A percentile compares a stretch with the other conserved stretches of the same genome.
Conservation (phyloP, 1,284 basidiomycete genomes). For the Pseudozyma sp. region DNA sequence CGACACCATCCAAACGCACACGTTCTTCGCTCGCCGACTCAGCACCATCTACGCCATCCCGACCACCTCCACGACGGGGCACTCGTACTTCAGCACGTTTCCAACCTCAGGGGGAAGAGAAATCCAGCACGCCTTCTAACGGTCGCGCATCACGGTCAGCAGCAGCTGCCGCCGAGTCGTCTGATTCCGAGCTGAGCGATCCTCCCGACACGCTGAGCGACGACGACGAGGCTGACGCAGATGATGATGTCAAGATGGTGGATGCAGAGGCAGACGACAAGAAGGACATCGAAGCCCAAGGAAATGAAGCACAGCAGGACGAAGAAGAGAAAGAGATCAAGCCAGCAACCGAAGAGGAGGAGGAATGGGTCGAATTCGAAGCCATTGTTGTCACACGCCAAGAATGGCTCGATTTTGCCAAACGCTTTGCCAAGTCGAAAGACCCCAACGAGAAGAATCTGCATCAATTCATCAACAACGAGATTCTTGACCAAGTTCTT, state of each 20-base stretch:
- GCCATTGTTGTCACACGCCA: constrained; percentile 78
- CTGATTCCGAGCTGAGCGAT: constrained; percentile 63
- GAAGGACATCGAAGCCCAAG: constrained; percentile 42
- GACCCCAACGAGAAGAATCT: constrained; percentile 83
- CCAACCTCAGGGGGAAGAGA: constrained; percentile 28
- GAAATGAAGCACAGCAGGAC: constrained; percentile 20
- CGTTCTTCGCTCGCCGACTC: constrained; percentile 33
- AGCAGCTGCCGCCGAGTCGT: constrained; percentile 21
- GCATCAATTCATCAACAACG: constrained; percentile 76
- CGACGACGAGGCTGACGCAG: constrained; percentile 6
- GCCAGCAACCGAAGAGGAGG: constrained; percentile 55
- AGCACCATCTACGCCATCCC: constrained; percentile 32
- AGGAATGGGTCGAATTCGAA: constrained; percentile 68
- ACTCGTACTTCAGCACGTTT: constrained; percentile 47
- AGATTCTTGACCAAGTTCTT: constrained; percentile 77
- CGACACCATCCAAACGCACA: constrained; percentile 40
- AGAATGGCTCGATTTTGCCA: constrained; percentile 77
- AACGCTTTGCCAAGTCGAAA: constrained; percentile 79
- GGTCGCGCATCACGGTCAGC: constrained; percentile 17
- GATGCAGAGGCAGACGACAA: constrained; percentile 50
- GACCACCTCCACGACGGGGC: constrained; percentile 35
- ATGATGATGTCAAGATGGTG: constrained; percentile 23
- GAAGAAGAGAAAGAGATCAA: constrained; percentile 62
- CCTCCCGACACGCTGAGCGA: constrained; percentile 49
- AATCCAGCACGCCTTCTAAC: constrained; percentile 17